Evolutionary conservation across 495 filamentous ascomycete genomes (phyloP).

Genomic region (Aspergillus leporis): DNA sequence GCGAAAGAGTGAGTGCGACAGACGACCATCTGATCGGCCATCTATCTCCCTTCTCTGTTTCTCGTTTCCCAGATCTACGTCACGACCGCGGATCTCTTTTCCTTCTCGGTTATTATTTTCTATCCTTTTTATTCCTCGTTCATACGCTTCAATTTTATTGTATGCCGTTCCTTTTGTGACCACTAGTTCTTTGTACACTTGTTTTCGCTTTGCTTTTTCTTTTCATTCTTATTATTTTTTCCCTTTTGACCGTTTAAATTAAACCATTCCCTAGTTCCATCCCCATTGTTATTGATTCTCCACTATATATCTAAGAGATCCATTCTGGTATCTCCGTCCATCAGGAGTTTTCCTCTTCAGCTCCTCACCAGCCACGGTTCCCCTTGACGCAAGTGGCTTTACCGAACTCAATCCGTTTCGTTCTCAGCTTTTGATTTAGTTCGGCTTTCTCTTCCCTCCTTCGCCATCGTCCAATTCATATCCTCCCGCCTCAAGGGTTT

Average conservation of each 20-base stretch:
- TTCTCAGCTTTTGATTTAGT: slow-evolving; percentile 4
- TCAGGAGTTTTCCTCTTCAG: background rate
- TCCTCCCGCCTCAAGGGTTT: background rate
- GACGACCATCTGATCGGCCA: background rate
- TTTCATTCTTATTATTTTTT: background rate
- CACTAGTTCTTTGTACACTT: background rate
- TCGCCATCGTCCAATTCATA: background rate
- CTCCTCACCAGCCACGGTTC: slow-evolving; percentile 25
- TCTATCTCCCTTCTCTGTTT: background rate
- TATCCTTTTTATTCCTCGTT: background rate
- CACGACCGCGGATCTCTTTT: slow-evolving; percentile 1
- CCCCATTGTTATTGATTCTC: background rate
- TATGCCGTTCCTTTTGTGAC: background rate
- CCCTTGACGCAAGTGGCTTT: slow-evolving; percentile 36
- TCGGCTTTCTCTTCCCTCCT: slow-evolving; percentile 10
- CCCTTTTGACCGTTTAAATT: background rate
- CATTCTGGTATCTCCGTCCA: background rate
- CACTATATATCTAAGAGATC: background rate
- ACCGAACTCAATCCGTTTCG: slow-evolving; percentile 13
- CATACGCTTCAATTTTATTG: no score
- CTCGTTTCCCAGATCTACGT: background rate
- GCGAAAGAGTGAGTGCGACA: background rate
- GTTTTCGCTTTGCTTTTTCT: background rate
- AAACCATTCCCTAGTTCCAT: background rate
- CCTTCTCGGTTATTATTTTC: slow-evolving; percentile 1